phyloP scores from a whole-genome alignment of 805 yeast species.

The Suhomyces sp. region DNA sequence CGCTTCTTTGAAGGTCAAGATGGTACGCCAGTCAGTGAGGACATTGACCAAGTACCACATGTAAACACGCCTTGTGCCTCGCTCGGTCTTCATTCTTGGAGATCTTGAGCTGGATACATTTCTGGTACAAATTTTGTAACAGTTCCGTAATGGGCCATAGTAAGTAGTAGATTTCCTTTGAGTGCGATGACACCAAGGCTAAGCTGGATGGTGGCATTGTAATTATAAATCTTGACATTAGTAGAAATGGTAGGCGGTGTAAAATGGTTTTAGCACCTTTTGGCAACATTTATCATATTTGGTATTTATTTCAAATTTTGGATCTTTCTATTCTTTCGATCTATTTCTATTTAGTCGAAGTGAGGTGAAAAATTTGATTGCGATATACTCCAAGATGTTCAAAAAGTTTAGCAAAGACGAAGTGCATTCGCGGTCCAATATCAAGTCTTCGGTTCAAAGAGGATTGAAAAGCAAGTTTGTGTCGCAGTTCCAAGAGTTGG shows the following conservation, averaged over 20 bases:
- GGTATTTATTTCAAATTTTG: too few relatives aligned
- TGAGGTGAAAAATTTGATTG: background rate
- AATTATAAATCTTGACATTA: conserved; percentile 45
- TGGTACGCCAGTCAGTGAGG: conserved; percentile 21
- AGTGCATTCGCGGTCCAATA: conserved; percentile 84
- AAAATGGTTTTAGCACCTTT: too few relatives aligned
- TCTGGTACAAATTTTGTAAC: too few relatives aligned
- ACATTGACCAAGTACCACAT: conserved; percentile 16
- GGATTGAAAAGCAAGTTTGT: conserved; percentile 75
- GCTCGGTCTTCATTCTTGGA: conserved; percentile 36
- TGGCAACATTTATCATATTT: too few relatives aligned
- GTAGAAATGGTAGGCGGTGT: too few relatives aligned
- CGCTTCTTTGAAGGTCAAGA: conserved; percentile 34
- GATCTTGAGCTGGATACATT: conserved; percentile 51
- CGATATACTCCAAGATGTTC: conserved; percentile 45
- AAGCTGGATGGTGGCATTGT: conserved; percentile 42
- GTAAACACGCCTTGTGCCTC: conserved; percentile 43
- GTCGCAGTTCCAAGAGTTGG: conserved; percentile 69
- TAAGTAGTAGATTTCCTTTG: conserved; percentile 39
- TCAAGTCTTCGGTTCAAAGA: conserved; percentile 92
- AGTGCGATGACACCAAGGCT: conserved; percentile 45
- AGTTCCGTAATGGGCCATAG: conserved; percentile 38
- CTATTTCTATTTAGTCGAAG: too few relatives aligned
- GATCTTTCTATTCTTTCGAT: too few relatives aligned
- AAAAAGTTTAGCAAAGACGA: conserved; percentile 78